Evolutionary conservation across 1,284 basidiomycete species (phyloP).

Genomic region (Ganoderma sinense): DNA sequence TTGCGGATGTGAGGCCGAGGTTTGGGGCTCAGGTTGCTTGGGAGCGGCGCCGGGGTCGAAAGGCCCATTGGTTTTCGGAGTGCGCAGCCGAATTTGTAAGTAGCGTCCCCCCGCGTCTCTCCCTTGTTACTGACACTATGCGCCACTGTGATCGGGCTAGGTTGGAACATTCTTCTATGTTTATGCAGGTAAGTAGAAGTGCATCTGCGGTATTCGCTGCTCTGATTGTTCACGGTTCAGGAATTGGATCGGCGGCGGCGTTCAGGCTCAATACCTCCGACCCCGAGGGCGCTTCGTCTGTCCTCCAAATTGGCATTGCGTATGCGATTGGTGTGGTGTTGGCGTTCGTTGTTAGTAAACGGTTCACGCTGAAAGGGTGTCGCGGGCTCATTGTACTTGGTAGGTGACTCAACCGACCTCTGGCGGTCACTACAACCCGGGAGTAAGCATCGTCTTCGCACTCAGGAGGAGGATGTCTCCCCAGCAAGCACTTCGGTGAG

Average conservation of each 20-base stretch:
- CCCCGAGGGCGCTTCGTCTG: constrained; percentile 51
- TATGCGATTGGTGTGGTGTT: constrained; percentile 69
- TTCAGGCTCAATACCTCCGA: constrained; percentile 58
- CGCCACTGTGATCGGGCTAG: constrained; percentile 13
- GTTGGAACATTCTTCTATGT: constrained; percentile 55
- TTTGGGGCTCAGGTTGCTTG: constrained; percentile 51
- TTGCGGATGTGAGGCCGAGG: constrained; percentile 38
- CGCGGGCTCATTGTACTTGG: background rate
- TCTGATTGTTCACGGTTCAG: constrained; percentile 40
- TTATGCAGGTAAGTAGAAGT: constrained; percentile 53
- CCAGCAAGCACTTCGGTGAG: constrained; percentile 57
- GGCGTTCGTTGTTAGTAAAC: constrained; percentile 48
- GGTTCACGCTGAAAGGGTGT: background rate
- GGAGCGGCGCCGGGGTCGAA: constrained; percentile 59
- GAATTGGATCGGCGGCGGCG: constrained; percentile 64
- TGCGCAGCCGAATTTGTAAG: constrained; percentile 65
- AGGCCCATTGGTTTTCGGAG: constrained; percentile 61
- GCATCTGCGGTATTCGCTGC: background rate
- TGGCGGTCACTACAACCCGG: constrained; percentile 70
- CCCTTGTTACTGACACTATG: background rate
- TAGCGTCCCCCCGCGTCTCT: background rate
- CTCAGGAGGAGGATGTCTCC: constrained; percentile 63
- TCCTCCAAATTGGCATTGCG: constrained; percentile 66
- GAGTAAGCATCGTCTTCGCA: constrained; percentile 61
- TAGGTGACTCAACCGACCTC: constrained; percentile 59